A percentile compares a stretch with the other conserved stretches of the same genome.
phyloP scores from a whole-genome alignment of 1,284 basidiomycete genomes.

The Ustilago trichophora region DNA sequence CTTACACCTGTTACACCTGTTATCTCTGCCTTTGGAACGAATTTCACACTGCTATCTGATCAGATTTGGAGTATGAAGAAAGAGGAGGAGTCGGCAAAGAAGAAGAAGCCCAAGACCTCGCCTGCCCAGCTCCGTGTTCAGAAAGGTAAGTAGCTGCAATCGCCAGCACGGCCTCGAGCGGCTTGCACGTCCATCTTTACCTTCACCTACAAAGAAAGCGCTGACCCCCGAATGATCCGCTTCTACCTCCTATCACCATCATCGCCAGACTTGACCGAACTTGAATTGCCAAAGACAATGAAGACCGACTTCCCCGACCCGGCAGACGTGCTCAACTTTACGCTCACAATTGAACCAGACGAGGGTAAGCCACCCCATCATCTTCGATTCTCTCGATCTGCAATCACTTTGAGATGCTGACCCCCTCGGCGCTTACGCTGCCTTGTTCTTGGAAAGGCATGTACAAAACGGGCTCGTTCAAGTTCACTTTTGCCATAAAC shows the following conservation, averaged over 20 bases:
- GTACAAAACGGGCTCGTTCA: constrained; percentile 94
- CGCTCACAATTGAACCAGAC: constrained; percentile 91
- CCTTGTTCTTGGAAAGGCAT: too few relatives aligned
- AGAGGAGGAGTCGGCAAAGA: constrained; percentile 61
- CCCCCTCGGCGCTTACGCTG: too few relatives aligned
- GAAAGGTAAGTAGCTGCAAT: constrained; percentile 91
- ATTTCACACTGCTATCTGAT: too few relatives aligned
- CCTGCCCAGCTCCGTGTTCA: constrained; percentile 97
- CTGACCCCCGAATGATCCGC: too few relatives aligned
- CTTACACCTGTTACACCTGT: too few relatives aligned
- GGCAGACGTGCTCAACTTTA: constrained; percentile 92
- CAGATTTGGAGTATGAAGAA: constrained; percentile 65
- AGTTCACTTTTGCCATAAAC: constrained; percentile 94
- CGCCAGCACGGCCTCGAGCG: too few relatives aligned
- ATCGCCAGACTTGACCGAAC: constrained; percentile 87
- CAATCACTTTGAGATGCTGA: too few relatives aligned
- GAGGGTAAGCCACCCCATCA: constrained; percentile 76
- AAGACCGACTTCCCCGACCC: constrained; percentile 91
- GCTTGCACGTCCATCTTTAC: too few relatives aligned
- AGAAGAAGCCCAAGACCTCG: constrained; percentile 77
- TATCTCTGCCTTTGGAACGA: too few relatives aligned
- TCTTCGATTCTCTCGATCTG: too few relatives aligned
- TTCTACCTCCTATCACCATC: not conserved
- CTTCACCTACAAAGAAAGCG: not conserved
- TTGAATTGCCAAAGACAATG: constrained; percentile 96